These are phyloP conservation scores for Rubia tinctorum DNA, from an alignment of 305 asterid genomes.

Conservation along the genomic window DNA sequence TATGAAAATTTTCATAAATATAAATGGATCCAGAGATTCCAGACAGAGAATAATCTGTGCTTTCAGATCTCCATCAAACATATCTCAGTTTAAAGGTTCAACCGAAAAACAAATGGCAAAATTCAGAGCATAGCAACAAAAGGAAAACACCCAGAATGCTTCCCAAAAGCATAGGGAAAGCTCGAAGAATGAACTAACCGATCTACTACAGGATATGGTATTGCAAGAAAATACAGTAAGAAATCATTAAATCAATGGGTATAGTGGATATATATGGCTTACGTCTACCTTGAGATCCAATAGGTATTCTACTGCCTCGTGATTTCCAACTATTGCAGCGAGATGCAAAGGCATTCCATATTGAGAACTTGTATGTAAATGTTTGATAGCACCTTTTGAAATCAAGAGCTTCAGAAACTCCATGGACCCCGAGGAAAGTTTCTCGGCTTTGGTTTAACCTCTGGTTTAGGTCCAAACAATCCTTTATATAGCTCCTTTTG, in stretches of 20 bases:
- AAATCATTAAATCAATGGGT: no score
- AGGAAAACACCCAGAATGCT: no score
- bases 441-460: slow-evolving; percentile 46
- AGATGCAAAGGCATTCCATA: neutral
- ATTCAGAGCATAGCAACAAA: no score
- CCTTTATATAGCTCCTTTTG: slow-evolving; percentile 97
- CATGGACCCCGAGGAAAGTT: slow-evolving; percentile 28
- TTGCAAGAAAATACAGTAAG: no score
- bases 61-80: neutral
- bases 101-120: neutral
- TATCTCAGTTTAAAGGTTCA: neutral
- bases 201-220: neutral
- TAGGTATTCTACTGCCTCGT: neutral
- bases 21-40: neutral
- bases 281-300: slow-evolving; percentile 2
- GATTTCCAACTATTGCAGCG: neutral
- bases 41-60: neutral
- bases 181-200: no score
- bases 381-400: neutral
- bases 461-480: slow-evolving; percentile 68
- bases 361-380: neutral
- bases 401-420: slow-evolving; percentile 5
- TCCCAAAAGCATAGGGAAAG: no score
- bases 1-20: neutral
- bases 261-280: neutral